phyloP scores from a whole-genome alignment of 1,284 basidiomycete species.

The Pyrrhoderma noxium region DNA sequence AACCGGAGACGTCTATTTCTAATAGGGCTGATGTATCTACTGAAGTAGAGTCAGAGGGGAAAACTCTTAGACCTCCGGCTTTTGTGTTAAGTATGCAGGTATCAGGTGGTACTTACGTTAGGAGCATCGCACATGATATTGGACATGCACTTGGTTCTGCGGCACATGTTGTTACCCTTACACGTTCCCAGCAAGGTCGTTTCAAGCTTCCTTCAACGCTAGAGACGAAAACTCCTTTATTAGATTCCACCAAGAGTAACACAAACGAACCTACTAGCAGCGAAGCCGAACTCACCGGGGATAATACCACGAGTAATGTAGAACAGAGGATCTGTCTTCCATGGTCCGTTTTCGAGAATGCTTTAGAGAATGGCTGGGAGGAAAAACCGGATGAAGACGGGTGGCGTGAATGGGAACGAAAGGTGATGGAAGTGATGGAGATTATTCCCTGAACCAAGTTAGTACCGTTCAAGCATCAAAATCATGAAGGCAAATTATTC shows the following conservation, averaged over 20 bases:
- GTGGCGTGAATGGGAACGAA: slow-evolving; percentile 64
- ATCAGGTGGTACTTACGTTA: slow-evolving; percentile 94
- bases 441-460: slow-evolving; percentile 30
- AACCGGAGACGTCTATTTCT: slow-evolving; percentile 28
- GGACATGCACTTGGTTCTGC: slow-evolving; percentile 76
- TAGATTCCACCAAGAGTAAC: slow-evolving; percentile 28
- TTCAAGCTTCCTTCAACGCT: slow-evolving; percentile 47
- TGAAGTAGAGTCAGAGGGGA: slow-evolving; percentile 23
- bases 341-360: slow-evolving; percentile 73
- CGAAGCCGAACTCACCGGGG: slow-evolving; percentile 26
- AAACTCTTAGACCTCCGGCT: slow-evolving; percentile 47
- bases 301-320: slow-evolving; percentile 7
- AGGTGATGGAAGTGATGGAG: slow-evolving; percentile 55
- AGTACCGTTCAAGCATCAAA: too few relatives aligned
- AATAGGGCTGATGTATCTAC: slow-evolving; percentile 21
- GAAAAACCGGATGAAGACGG: slow-evolving; percentile 48
- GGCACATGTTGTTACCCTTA: slow-evolving; percentile 87
- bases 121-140: slow-evolving; percentile 87
- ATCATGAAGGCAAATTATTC: too few relatives aligned
- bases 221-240: not conserved
- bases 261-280: slow-evolving; percentile 24
- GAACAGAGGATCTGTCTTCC: slow-evolving; percentile 45
- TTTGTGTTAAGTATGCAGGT: slow-evolving; percentile 89
- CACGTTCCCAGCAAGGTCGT: slow-evolving; percentile 76
- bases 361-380: slow-evolving; percentile 45